Base-by-base conservation (phyloP, 495 filamentous ascomycete genomes). In the Daldinia grandis region DNA sequence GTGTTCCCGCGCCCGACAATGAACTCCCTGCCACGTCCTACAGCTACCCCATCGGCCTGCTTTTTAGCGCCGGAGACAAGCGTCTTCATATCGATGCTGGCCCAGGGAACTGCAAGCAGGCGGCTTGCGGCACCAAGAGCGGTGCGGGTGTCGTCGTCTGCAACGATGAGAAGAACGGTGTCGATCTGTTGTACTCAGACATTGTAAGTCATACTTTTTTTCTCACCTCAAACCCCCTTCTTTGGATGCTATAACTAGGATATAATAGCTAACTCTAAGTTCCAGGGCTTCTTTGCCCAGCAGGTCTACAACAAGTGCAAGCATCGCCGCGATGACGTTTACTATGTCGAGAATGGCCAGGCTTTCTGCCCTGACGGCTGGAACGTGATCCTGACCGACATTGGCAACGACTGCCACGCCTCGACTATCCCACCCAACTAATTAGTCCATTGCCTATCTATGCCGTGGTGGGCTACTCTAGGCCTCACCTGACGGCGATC, bases 371-470 rank as follows among this genome's bases (percentile, higher is more conserved):
- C 70, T n/a, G 61, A 66, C 27, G 42, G 37, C 47, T 73, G 70
- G 70, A 73, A 73, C 53, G 70, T 73, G 6, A 69, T 73, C 58
- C 70, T 73, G 7, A 54, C 38, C 50, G 62, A 66, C 35, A 28
- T 73, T 1, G 70, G 70, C 57, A n/a, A 5, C 5, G 33, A 28
- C n/a, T 68, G 70, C 38, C 35, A 47, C 35, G 69, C 64, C 15
- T 57, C 50, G 12, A 35, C 51, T 24, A 19, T 35, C 17, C 37
- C 58, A 2, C 57, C 57, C 38, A 12, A 21, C 14, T 58, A 57
- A 37, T 12, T 38, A 0, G 8, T 12, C 2, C 33, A 21, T 47
- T 40, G 38, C 38, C n/a, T 40, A 7, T n/a, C 38, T 40, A 40
- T 15, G 5, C 38, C n/a, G 4, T 35, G 3, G 3, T 0, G 33